A percentile compares a stretch with the other conserved stretches of the same genome.
phyloP scores from a whole-genome alignment of 176 grass and related monocot genomes.

The Areca catechu region DNA sequence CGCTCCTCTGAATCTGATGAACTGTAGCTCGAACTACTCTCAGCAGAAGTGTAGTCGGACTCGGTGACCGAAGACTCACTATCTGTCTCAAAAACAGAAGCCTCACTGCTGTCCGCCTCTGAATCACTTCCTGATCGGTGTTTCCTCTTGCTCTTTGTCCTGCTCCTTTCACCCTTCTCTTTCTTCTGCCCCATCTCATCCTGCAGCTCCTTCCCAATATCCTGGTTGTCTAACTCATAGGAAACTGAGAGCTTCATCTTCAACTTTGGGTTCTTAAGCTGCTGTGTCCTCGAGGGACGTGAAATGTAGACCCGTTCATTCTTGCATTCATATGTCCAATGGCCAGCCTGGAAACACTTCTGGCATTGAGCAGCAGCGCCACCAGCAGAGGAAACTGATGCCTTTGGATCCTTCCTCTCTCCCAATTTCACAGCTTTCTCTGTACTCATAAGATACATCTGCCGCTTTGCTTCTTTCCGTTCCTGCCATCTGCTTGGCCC shows the following conservation, averaged over 20 bases:
- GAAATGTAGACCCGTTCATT: slow-evolving; percentile 73
- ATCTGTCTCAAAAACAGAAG: slow-evolving; percentile 56
- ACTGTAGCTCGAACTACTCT: slow-evolving; percentile 60
- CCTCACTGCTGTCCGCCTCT: slow-evolving; percentile 39
- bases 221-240: slow-evolving; percentile 49
- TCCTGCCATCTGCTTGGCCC: slow-evolving; percentile 67
- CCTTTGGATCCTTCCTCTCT: slow-evolving; percentile 53
- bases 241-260: slow-evolving; percentile 35
- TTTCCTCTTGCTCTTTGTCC: slow-evolving; percentile 61
- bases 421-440: slow-evolving; percentile 59
- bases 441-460: slow-evolving; percentile 85
- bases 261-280: slow-evolving; percentile 66
- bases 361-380: slow-evolving; percentile 45
- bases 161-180: slow-evolving; percentile 18
- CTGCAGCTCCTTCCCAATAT: slow-evolving; percentile 43
- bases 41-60: slow-evolving; percentile 43
- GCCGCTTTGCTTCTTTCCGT: slow-evolving; percentile 73
- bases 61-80: slow-evolving; percentile 35
- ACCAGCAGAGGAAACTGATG: slow-evolving; percentile 22
- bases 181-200: slow-evolving; percentile 33
- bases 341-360: slow-evolving; percentile 70
- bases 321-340: slow-evolving; percentile 84
- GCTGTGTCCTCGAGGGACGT: slow-evolving; percentile 37
- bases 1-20: slow-evolving; percentile 54
- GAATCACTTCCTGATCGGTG: slow-evolving; percentile 37